Conservation (phyloP, 2,329 filamentous ascomycete species). For the Clarireedia paspali region DNA sequence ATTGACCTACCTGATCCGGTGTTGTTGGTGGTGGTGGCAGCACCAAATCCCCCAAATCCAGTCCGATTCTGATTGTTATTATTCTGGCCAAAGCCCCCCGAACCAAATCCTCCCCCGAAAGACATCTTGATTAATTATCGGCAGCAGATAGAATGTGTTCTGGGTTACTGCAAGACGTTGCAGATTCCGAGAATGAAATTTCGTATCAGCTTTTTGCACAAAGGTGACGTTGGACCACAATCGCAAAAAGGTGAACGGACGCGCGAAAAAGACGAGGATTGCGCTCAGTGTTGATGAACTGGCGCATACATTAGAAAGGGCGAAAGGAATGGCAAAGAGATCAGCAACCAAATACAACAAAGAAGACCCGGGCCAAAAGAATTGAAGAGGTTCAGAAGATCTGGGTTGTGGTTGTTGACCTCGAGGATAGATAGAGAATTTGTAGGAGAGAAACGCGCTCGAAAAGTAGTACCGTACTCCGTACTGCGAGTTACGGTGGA, state of each 20-base stretch:
- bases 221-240: slow-evolving; percentile 18
- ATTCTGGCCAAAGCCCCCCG: slow-evolving; percentile 53
- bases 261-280: slow-evolving; percentile 19
- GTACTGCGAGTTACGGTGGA: too few species aligned
- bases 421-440: slow-evolving; percentile 9
- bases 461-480: too few species aligned
- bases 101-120: slow-evolving; percentile 29
- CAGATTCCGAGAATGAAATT: slow-evolving; percentile 10
- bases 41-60: slow-evolving; percentile 49
- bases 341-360: slow-evolving; percentile 8
- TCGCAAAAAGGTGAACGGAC: slow-evolving; percentile 22
- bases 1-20: slow-evolving; percentile 31
- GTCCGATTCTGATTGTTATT: slow-evolving; percentile 39
- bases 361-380: slow-evolving; percentile 8
- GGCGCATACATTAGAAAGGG: slow-evolving; percentile 25
- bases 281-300: slow-evolving; percentile 21
- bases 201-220: slow-evolving; percentile 11
- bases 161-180: slow-evolving; percentile 1
- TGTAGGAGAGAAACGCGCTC: slow-evolving; percentile 4
- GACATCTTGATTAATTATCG: slow-evolving; percentile 24
- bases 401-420: slow-evolving; percentile 7
- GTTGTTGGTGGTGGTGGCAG: slow-evolving; percentile 22
- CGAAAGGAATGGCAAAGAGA: slow-evolving; percentile 18
- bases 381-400: slow-evolving; percentile 12
- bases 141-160: slow-evolving; percentile 3